Conservation (phyloP, 2,329 filamentous ascomycete genomes). For the Graphilbum sp. region DNA sequence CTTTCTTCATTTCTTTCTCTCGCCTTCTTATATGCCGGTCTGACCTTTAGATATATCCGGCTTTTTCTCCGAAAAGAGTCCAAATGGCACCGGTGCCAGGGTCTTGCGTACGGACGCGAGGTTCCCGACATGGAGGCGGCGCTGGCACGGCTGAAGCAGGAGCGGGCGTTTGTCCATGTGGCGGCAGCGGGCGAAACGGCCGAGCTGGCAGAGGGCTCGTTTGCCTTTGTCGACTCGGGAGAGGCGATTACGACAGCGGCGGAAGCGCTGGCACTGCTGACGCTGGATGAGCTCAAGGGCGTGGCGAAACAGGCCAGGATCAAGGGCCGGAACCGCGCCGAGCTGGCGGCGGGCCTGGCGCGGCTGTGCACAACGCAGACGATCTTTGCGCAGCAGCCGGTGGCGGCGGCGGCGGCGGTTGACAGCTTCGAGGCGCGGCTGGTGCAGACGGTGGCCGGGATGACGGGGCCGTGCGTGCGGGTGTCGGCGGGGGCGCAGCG, state of each 20-base stretch:
- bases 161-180: slow-evolving; percentile 42
- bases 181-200: no score
- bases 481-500: slow-evolving; percentile 57
- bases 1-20: no score
- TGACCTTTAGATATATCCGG: slow-evolving; percentile 56
- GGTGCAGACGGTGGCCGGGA: slow-evolving; percentile 15
- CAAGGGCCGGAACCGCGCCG: slow-evolving; percentile 74
- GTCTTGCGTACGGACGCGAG: slow-evolving; percentile 67
- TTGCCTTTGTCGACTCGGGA: neutral
- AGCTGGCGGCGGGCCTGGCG: slow-evolving; percentile 59
- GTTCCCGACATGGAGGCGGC: slow-evolving; percentile 57
- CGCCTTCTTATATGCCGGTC: neutral
- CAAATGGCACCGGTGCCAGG: slow-evolving; percentile 71
- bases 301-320: slow-evolving; percentile 78
- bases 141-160: slow-evolving; percentile 45
- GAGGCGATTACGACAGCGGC: slow-evolving; percentile 34
- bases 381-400: slow-evolving; percentile 45
- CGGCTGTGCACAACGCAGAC: slow-evolving; percentile 57
- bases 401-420: neutral
- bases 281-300: slow-evolving; percentile 73
- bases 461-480: slow-evolving; percentile 70
- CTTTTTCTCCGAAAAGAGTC: slow-evolving; percentile 85
- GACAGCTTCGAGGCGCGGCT: neutral
- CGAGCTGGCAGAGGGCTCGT: no score
- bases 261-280: slow-evolving; percentile 66